Evolutionary conservation across 1,284 basidiomycete genomes (phyloP).

Genomic region (Marasmius sp.): DNA sequence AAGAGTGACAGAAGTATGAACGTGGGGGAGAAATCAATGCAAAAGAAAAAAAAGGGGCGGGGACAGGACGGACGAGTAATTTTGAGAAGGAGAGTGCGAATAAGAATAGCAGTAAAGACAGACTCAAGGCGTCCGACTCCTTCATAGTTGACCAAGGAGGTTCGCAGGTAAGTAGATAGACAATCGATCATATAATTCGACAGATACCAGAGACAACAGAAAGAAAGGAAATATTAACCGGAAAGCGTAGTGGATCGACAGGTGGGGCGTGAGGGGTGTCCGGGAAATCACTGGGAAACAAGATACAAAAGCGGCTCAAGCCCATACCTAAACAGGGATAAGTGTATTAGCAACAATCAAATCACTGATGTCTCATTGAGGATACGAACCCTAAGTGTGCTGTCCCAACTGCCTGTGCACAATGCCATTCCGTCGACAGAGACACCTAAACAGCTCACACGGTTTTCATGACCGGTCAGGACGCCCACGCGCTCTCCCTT

Average conservation of each 20-base stretch:
- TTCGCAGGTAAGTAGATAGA: slow-evolving; percentile 48
- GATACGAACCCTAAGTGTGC: slow-evolving; percentile 83
- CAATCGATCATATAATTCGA: slow-evolving; percentile 47
- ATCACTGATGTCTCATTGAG: slow-evolving; percentile 10
- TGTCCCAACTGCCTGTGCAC: slow-evolving; percentile 98
- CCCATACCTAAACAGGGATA: slow-evolving; percentile 50
- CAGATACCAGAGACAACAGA: slow-evolving; percentile 32
- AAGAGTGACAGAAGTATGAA: slow-evolving; percentile 20
- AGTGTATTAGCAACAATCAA: slow-evolving; percentile 13
- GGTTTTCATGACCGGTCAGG: slow-evolving; percentile 95
- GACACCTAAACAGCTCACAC: slow-evolving; percentile 95
- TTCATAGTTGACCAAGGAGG: slow-evolving; percentile 27
- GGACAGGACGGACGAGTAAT: slow-evolving; percentile 21
- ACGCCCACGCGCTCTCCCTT: slow-evolving; percentile 98
- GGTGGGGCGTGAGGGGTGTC: slow-evolving; percentile 16
- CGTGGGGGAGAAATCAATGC: slow-evolving; percentile 18
- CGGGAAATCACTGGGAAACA: slow-evolving; percentile 16
- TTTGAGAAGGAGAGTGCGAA: slow-evolving; percentile 26
- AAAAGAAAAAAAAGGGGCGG: slow-evolving; percentile 14
- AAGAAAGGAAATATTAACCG: slow-evolving; percentile 21
- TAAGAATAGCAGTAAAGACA: slow-evolving; percentile 53
- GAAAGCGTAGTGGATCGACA: background rate
- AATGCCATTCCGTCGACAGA: slow-evolving; percentile 96
- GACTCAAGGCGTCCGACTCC: slow-evolving; percentile 52
- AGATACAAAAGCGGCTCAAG: slow-evolving; percentile 34